Evolutionary conservation across 2,329 filamentous ascomycete species (phyloP), one percentile per base, ranked within the genome.

Genomic region (Fonsecaea pedrosoi): DNA sequence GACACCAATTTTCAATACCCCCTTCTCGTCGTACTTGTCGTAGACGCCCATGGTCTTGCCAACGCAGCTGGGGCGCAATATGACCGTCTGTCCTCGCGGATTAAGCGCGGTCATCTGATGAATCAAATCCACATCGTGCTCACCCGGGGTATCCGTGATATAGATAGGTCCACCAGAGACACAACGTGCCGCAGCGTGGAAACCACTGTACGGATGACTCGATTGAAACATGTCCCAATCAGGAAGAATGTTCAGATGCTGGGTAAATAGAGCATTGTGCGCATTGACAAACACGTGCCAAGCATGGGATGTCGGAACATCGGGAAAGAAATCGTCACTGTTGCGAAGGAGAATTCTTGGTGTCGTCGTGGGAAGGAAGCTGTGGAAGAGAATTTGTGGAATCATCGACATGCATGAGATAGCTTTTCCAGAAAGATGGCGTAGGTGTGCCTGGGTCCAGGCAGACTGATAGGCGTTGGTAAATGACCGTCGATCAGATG

Each of bases 211-310:
- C 1, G 84, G 80, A 71, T 90, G 87, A 21, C 81, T 82, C 0
- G 88, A 90, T 73, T 90, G 88, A 74, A 90, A 90, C 88, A 90
- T 90, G 74, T 90, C 88, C 88, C 88, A 90, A 77, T 97, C 94
- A 0, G 95, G 94, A 0, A 98, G 80, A 0, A 92, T 87, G 72
- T 97, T 97, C 37, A 98, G 83, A 74, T 95, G 90, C 69, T 92
- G 89, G 1, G 90, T 94, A 13, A 98, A 82, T 0, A 98, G 83
- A 37, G 87, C 85, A 76, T 96, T 97, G 78, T 97, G 91, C 0
- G 94, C 94, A 75, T 98, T 99, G 70, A 90, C 88, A 83, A 96
- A 99, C 40, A 98, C 86, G 77, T 99, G 95, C 94, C 95, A 99
- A 0, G 94, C 87, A 69, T 99, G 95, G 6, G 90, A 92, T 0